Conservation (phyloP, 768 basidiomycete species). For the Floccularia luteovirens region DNA sequence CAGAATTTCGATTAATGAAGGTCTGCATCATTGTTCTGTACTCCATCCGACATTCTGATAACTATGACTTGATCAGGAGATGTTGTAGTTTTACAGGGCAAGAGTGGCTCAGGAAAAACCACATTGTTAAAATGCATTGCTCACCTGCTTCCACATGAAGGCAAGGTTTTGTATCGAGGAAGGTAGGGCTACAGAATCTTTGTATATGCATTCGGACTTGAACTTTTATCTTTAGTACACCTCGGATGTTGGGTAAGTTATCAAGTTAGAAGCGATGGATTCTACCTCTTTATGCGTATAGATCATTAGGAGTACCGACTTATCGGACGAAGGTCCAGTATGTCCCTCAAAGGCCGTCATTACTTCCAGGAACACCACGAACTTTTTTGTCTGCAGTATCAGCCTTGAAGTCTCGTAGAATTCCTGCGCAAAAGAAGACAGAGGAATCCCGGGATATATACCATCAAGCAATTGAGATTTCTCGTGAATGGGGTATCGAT, state of each 20-base stretch:
- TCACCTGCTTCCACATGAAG: constrained; percentile 66
- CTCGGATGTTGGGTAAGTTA: constrained; percentile 37
- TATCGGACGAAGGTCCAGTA: constrained; percentile 80
- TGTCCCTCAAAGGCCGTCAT: constrained; percentile 81
- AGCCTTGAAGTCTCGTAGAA: constrained; percentile 40
- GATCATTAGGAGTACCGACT: constrained; percentile 48
- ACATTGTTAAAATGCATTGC: constrained; percentile 83
- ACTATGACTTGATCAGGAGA: constrained; percentile 36
- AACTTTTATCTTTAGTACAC: constrained; percentile 15
- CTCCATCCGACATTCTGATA: neutral
- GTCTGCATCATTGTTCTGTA: constrained; percentile 9
- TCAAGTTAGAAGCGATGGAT: constrained; percentile 1
- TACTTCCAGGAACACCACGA: constrained; percentile 76
- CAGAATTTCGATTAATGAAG: constrained; percentile 54
- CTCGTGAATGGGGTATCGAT: constrained; percentile 60
- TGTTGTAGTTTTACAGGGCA: constrained; percentile 70
- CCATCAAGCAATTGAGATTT: constrained; percentile 41
- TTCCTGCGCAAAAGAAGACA: constrained; percentile 13
- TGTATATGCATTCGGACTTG: neutral
- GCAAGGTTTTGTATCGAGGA: constrained; percentile 58
- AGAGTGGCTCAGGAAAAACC: constrained; percentile 74
- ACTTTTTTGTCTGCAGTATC: constrained; percentile 58
- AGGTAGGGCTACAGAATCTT: constrained; percentile 43
- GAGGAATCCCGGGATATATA: constrained; percentile 12
- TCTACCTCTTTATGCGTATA: constrained; percentile 1